A percentile compares a stretch with the other conserved stretches of the same genome.
Evolutionary conservation across 805 yeast species (phyloP).

Genomic region (Jamesozyma hellenica): DNA sequence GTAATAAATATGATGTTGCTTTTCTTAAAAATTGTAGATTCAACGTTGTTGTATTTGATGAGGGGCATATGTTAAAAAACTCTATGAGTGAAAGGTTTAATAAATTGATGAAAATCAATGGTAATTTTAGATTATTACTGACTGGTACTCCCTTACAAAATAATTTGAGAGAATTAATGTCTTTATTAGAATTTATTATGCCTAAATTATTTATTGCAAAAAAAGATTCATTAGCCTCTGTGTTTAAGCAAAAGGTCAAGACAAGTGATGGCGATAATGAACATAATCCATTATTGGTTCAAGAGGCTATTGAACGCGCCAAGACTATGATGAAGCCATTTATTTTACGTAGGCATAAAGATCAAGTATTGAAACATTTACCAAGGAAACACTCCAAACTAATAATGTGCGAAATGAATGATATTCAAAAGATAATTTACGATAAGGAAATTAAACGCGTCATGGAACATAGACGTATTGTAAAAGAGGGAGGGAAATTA

Average conservation of each 20-base stretch:
- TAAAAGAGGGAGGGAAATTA: constrained; percentile 4
- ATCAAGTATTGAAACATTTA: constrained; percentile 80
- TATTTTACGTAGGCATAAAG: constrained; percentile 83
- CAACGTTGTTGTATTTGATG: constrained; percentile 88
- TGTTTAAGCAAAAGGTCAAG: constrained; percentile 80
- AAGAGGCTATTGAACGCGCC: constrained; percentile 87
- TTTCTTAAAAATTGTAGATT: constrained; percentile 68
- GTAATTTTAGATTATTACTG: constrained; percentile 72
- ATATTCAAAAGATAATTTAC: constrained; percentile 49
- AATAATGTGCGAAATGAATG: constrained; percentile 54
- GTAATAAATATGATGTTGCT: constrained; percentile 68
- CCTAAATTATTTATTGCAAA: constrained; percentile 75
- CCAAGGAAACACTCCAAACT: constrained; percentile 66
- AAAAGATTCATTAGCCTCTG: constrained; percentile 67
- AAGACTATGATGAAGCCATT: constrained; percentile 98
- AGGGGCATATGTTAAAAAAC: constrained; percentile 94
- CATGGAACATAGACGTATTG: constrained; percentile 21
- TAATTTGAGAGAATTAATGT: constrained; percentile 80
- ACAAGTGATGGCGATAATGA: constrained; percentile 44
- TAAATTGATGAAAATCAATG: constrained; percentile 75
- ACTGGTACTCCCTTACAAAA: constrained; percentile 98
- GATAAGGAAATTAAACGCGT: constrained; percentile 42
- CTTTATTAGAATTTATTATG: constrained; percentile 80
- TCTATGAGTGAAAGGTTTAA: constrained; percentile 77
- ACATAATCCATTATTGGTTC: constrained; percentile 74